Base-by-base conservation (phyloP, 2,329 filamentous ascomycete species). In the Clonostachys rhizophaga region DNA sequence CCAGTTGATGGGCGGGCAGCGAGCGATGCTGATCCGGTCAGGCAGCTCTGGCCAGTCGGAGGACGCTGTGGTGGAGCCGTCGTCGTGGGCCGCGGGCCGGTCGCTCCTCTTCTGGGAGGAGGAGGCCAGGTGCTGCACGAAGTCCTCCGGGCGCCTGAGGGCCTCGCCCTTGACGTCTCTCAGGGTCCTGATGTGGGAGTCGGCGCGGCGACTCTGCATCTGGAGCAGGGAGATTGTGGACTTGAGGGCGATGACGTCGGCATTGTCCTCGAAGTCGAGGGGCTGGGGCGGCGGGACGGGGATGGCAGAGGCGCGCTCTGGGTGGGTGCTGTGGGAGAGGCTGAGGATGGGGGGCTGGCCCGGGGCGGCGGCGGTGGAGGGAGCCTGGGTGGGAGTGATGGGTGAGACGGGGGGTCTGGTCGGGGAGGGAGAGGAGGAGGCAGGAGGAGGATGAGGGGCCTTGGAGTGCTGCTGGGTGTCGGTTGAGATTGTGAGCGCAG, bases 1-100 rank as follows among this genome's bases (percentile, higher is more conserved):
- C 92, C 92, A 97, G 70, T 96, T 96, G 59, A 97, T 85, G 9
- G 89, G 87, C 9, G 92, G 92, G 69, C 86, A 90, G 39, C 91
- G 84, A 24, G 95, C 85, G 1, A 97, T 73, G 55, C 87, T 87
- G 64, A 96, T 92, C 40, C 43, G 50, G 52, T 30, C 43, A 36
- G 50, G 50, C 8, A 50, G 36, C n/a, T 16, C 16, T 11, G 43
- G 14, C 47, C 47, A 49, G 11, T 47, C 20, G 36, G 17, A 8
- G 9, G 39, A 34, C 12, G 42, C 34, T 9, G 47, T 18, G 40
- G 20, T 20, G 12, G 39, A 34, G 14, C 50, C 45, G 48, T 49
- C 61, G 2, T 57, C 58, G 3, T 53, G 53, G 5, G 59, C 56
- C 1, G 56, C 36, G 16, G 14, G 12, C 14, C 59, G 62, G 11